phyloP scores from a whole-genome alignment of 108 stramenopile genomes.

The Skeletonema menzelii region DNA sequence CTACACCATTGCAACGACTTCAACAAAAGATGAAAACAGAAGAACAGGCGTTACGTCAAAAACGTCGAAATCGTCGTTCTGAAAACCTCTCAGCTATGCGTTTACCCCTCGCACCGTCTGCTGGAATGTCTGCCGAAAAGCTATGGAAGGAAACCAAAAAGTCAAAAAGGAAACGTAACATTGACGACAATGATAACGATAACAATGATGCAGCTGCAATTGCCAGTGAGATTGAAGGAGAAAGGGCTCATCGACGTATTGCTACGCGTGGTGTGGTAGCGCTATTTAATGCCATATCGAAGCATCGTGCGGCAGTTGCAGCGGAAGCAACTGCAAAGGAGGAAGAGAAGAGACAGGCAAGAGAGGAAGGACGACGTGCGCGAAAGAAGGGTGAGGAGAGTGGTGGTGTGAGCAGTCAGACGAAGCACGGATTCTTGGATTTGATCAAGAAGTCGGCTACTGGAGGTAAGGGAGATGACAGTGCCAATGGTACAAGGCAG shows the following conservation, averaged over 20 bases:
- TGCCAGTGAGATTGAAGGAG: conserved; percentile 74
- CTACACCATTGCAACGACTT: conserved; percentile 74
- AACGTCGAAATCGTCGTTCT: conserved; percentile 63
- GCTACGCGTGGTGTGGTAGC: conserved; percentile 91
- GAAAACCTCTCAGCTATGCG: conserved; percentile 73
- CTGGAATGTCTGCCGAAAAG: conserved; percentile 47
- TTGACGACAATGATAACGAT: background rate
- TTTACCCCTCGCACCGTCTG: conserved; percentile 72
- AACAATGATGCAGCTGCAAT: conserved; percentile 19
- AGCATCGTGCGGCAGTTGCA: conserved; percentile 61
- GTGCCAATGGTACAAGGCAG: background rate
- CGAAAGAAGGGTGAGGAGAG: conserved; percentile 22
- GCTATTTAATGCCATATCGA: conserved; percentile 87
- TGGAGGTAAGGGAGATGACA: background rate
- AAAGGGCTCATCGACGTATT: conserved; percentile 80
- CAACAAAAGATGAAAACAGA: conserved; percentile 66
- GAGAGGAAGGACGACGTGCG: conserved; percentile 24
- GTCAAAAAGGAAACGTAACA: conserved; percentile 1
- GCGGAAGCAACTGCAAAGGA: conserved; percentile 28
- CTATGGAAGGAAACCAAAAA: conserved; percentile 24
- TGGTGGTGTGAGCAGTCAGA: conserved; percentile 31
- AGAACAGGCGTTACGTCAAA: conserved; percentile 46
- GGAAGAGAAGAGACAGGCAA: conserved; percentile 27
- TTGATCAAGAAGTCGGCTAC: conserved; percentile 72
- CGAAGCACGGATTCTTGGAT: conserved; percentile 82